Base-by-base conservation (phyloP, 257 asterid genomes). In the Penstemon newberryi region DNA sequence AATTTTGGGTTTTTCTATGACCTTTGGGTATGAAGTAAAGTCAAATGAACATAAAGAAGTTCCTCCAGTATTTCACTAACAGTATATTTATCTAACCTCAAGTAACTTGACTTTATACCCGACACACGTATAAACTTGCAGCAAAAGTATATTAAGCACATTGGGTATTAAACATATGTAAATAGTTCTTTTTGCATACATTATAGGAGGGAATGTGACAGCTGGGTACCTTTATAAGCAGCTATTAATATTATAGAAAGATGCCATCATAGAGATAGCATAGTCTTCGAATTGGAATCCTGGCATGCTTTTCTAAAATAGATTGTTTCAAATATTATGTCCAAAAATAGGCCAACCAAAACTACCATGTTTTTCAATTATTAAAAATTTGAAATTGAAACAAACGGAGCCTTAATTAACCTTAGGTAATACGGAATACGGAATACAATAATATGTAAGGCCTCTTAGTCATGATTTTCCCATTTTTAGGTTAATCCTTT, bases 131-230 rank as follows among this genome's bases (percentile, higher is more conserved):
- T 15, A 69, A 47, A 67, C 63, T 71, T 75, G 64, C 18, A 69
- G 11, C 69, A 65, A 58, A 64, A 70, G 74, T 68, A 72, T 47
- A 77, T 69, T 63, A 58, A 67, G 19, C 63, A 78, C 69, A 43
- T 66, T 63, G 57, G 63, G 37, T 38, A 43, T 55, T 66, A 67
- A 57, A 70, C 65, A 56, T 19, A 55, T 73, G 60, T 57, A 12
- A 72, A 47, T 53, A 50, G 47, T 46, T 62, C 33, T 71, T 58
- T 63, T 10, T 49, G n/a, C 60, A 54, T 61, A 53, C 67, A 52
- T 60, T 65, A 70, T 40, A 55, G 18, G 37, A 65, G 52, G 69
- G 58, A 25, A 58, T 59, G 66, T 70, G 85, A 73, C 82, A 80
- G 74, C 75, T 77, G 70, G 45, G 59, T 66, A 50, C 59, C 65